Base-by-base conservation (phyloP, 768 basidiomycete species). In the Leccinum barrowsii region DNA sequence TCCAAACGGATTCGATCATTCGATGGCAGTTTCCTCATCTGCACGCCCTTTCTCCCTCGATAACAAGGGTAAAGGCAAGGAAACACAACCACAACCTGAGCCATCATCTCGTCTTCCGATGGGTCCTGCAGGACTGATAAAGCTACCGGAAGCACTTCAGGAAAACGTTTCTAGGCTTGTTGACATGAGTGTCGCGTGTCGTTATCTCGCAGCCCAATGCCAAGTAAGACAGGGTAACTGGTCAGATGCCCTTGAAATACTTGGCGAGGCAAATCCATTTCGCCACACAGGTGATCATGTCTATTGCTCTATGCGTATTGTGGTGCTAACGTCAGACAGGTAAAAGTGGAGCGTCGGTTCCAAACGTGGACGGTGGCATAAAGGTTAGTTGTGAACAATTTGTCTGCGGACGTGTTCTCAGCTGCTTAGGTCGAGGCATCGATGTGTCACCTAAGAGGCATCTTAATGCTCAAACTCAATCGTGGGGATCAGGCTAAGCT, bases 121-220 rank as follows among this genome's bases (percentile, higher is more conserved):
- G 74, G 89, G 87, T 12, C 83, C 87, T 3, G 84, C 82, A 7
- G 87, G 85, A 17, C 80, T 90, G 76, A 80, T 90, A 42, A 85
- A 90, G 59, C 78, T 89, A 30, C 81, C 86, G 2, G 82, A 85
- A 40, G 78, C 85, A 35, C 76, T 82, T 65, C 84, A 85, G 59
- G 84, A 84, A 50, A 81, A 78, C 15, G 83, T 89, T 21, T 88
- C 87, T 49, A 82, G 90, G 52, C 78, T 98, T 28, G 92, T 96
- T 3, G 93, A 97, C 75, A 90, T 94, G 84, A 95, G 92, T 67
- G 83, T 98, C 35, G 92, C 94, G 6, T 98, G 97, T 71, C 83
- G 97, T 46, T 98, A 98, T 76, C 84, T 99, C 21, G 94, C 94
- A 17, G 97, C 96, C 10, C 93, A 98, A 67, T 98, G 95, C 71